A percentile compares a stretch with the other conserved stretches of the same genome.
These are phyloP conservation scores for Prunus yedoensis DNA, from an alignment of 331 rosid species.

Conservation along the genomic window DNA sequence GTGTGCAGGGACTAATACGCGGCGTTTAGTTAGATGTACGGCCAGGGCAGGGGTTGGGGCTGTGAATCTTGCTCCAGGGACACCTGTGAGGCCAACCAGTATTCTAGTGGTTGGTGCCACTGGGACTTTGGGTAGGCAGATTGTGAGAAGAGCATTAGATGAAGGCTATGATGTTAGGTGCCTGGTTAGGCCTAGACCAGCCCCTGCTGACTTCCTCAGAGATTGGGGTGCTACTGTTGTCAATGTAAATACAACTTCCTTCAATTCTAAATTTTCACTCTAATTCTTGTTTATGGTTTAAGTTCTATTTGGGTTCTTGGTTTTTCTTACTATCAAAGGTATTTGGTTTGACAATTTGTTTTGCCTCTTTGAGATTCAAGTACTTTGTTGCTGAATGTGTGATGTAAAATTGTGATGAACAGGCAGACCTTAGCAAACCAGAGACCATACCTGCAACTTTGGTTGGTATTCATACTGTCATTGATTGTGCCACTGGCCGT, in stretches of 20 bases:
- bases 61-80: conserved; percentile 64
- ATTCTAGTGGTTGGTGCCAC: conserved; percentile 89
- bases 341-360: neutral
- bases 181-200: conserved; percentile 91
- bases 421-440: conserved; percentile 90
- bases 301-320: neutral
- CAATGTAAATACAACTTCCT: conserved; percentile 39
- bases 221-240: conserved; percentile 98
- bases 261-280: neutral
- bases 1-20: conserved; percentile 27
- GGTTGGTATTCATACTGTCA: conserved; percentile 86
- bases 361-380: neutral
- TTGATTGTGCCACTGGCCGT: conserved; percentile 96
- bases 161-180: conserved; percentile 98
- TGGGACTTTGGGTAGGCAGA: conserved; percentile 90
- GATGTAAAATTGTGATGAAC: conserved; percentile 26
- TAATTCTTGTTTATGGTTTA: neutral
- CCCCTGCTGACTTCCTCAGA: conserved; percentile 94
- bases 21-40: conserved; percentile 38
- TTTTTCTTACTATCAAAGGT: neutral
- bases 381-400: neutral
- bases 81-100: conserved; percentile 74
- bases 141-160: conserved; percentile 87
- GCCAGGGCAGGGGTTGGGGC: conserved; percentile 36
- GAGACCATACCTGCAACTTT: conserved; percentile 93